phyloP scores from a whole-genome alignment of 148 eudicot species.

The Fallopia convolvulus region DNA sequence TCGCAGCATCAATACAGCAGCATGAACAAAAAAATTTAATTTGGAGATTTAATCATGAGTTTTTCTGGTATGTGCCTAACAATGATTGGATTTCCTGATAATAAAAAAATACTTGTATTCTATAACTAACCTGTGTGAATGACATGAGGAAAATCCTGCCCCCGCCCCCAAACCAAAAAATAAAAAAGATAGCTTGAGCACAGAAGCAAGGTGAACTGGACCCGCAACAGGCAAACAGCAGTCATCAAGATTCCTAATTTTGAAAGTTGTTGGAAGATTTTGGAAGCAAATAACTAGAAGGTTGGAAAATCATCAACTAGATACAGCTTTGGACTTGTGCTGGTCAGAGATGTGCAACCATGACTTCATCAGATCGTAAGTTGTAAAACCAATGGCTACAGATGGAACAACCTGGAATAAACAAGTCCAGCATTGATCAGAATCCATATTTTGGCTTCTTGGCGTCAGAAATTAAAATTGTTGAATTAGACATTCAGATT shows the following conservation, averaged over 20 bases:
- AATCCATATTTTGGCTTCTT: background rate
- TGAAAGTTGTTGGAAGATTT: background rate
- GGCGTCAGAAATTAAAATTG: background rate
- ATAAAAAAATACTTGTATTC: background rate
- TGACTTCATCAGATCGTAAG: constrained; percentile 71
- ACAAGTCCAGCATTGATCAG: background rate
- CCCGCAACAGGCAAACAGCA: background rate
- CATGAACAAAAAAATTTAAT: background rate
- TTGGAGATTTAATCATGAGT: background rate
- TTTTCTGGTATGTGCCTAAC: no score
- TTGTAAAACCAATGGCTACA: constrained; percentile 77
- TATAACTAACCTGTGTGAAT: constrained; percentile 1
- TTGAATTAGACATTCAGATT: background rate
- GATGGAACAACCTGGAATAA: constrained; percentile 59
- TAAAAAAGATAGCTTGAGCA: background rate
- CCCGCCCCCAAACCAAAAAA: background rate
- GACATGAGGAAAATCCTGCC: background rate
- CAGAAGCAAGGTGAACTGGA: background rate
- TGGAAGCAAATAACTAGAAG: background rate
- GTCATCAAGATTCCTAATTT: background rate
- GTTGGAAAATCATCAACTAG: constrained; percentile 21
- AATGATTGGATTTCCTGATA: no score
- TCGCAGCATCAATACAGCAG: background rate
- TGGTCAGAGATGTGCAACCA: constrained; percentile 54
- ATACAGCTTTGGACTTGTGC: constrained; percentile 30